Evolutionary conservation across 176 grass and related monocot species (phyloP).

Genomic region (Chloris gayana): DNA sequence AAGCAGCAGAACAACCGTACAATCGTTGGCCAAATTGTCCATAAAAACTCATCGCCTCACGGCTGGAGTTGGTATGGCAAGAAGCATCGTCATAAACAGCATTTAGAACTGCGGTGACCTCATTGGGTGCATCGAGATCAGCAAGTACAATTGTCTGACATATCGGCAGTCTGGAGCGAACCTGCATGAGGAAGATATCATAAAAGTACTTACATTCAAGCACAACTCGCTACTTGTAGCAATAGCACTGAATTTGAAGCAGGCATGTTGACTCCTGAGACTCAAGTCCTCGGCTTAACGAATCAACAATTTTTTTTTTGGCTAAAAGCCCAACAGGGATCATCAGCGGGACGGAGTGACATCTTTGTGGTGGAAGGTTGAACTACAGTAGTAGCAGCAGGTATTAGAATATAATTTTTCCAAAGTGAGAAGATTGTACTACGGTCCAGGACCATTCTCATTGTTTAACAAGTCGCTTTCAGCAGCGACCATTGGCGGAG

Average conservation of each 20-base stretch:
- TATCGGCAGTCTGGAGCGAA: background rate
- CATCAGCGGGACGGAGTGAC: background rate
- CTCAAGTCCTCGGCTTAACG: background rate
- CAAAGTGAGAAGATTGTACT: background rate
- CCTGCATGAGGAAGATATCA: background rate
- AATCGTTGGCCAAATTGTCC: background rate
- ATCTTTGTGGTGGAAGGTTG: background rate
- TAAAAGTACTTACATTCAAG: slow-evolving; percentile 23
- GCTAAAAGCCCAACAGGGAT: background rate
- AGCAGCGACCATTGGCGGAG: slow-evolving; percentile 6
- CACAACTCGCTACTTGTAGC: background rate
- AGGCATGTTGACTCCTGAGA: background rate
- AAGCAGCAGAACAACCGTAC: too few species aligned
- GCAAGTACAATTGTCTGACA: slow-evolving; percentile 7
- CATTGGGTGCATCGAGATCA: slow-evolving; percentile 4
- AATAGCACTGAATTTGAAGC: too few species aligned
- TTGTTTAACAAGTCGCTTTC: slow-evolving; percentile 39
- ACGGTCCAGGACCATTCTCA: background rate
- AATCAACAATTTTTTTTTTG: background rate
- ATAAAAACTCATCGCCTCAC: too few species aligned
- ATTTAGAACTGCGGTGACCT: background rate
- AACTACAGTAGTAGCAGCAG: background rate
- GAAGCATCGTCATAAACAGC: slow-evolving; percentile 27
- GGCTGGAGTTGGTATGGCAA: background rate
- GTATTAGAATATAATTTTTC: background rate